These are phyloP conservation scores for Venturia effusa DNA, from an alignment of 2,329 filamentous ascomycete species.

Conservation along the genomic window DNA sequence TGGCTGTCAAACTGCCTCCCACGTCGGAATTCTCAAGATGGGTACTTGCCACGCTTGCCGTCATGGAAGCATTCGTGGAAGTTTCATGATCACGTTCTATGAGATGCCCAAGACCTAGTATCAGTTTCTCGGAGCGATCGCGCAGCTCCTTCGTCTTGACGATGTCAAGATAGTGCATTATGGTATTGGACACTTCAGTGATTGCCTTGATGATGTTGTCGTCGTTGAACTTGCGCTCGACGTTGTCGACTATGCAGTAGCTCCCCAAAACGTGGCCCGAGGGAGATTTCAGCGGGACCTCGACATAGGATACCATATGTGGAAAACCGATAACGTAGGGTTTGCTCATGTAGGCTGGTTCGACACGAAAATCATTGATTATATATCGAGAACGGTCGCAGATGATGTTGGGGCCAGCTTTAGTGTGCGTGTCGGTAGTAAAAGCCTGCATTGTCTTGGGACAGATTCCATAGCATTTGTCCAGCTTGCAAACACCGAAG, in stretches of 20 bases:
- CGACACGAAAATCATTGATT: conserved; percentile 17
- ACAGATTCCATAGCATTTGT: neutral
- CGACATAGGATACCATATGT: conserved; percentile 21
- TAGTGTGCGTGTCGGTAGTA: neutral
- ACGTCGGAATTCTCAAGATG: neutral
- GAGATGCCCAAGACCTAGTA: conserved; percentile 15
- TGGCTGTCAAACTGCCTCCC: neutral
- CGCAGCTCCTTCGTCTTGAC: conserved; percentile 13
- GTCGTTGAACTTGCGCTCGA: conserved; percentile 14
- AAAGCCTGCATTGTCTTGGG: conserved; percentile 5
- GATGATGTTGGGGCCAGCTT: neutral
- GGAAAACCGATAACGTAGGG: conserved; percentile 22
- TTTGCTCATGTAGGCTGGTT: conserved; percentile 18
- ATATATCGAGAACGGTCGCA: neutral
- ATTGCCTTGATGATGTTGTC: conserved; percentile 14
- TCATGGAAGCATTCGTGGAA: neutral
- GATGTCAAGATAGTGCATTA: conserved; percentile 16
- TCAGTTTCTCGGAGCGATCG: conserved; percentile 13
- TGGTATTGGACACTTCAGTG: conserved; percentile 13
- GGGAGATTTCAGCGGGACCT: conserved; percentile 23
- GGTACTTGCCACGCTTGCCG: neutral
- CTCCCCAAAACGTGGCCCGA: conserved; percentile 22
- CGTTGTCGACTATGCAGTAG: conserved; percentile 24
- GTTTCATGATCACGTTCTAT: conserved; percentile 10
- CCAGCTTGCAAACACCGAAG: conserved; percentile 8